Evolutionary conservation across 352 stramenopile species (phyloP), one percentile per base, ranked within the genome.

Genomic region (Pythium monospermum): DNA sequence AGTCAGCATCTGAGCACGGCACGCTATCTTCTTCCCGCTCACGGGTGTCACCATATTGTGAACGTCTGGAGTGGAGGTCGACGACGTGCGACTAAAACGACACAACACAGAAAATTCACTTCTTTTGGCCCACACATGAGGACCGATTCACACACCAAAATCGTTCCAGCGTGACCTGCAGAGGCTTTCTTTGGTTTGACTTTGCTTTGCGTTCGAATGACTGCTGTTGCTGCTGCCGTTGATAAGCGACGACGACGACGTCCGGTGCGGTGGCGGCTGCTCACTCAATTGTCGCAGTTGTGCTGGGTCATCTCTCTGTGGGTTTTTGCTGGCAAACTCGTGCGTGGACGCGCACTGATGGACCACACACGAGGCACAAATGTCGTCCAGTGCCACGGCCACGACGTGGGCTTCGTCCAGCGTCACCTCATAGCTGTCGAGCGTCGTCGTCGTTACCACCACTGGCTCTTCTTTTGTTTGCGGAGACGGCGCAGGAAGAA

Each of bases 401-500:
- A 65, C 57, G 2, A 65, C 10, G 42, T 41, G 43, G 16, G 35
- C 45, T 12, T 31, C 30, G 21, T 65, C 57, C 30, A 55, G 40
- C 21, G 37, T 36, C 16, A 65, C 49, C 36, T 52, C 49, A 21
- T 57, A 59, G 13, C 4, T 27, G 35, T 56, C 36, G 7, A 16
- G 23, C 3, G 10, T 27, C n/a, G n/a, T n/a, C n/a, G n/a, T n/a
- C n/a, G n/a, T n/a, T n/a, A n/a, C n/a, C n/a, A n/a, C n/a, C 19
- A 16, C 7, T 13, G 10, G 28, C 19, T 28, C 39, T n/a, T 44
- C 32, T 2, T 23, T 33, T 45, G 33, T 28, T 36, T 31, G 39
- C 18, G 12, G 4, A 10, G 21, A 21, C 3, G n/a, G 1, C 36
- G 13, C n/a, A 26, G 33, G 40, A 33, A 23, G 32, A 16, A 50